Conservation (phyloP, 2,329 filamentous ascomycete genomes). For the Cercospora sesami region DNA sequence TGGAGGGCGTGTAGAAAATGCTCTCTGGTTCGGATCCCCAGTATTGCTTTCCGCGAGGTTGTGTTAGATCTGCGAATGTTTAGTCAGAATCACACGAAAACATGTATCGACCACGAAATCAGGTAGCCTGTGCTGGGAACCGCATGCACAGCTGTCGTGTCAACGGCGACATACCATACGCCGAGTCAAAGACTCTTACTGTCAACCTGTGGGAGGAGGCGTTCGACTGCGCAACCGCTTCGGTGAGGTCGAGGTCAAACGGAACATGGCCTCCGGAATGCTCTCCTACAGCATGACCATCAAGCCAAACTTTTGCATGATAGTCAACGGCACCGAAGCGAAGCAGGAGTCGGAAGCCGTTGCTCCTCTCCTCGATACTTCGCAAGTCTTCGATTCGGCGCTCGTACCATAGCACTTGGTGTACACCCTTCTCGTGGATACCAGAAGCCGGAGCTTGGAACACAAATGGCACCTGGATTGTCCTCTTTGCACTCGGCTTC, state of each 20-base stretch:
- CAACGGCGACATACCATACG: constrained; percentile 41
- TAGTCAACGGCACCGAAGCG: constrained; percentile 65
- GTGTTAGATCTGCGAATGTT: constrained; percentile 53
- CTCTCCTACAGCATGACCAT: constrained; percentile 54
- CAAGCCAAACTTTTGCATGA: constrained; percentile 58
- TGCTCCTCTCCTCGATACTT: constrained; percentile 24
- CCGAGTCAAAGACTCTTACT: constrained; percentile 63
- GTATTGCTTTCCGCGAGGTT: constrained; percentile 68
- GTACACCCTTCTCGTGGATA: constrained; percentile 61
- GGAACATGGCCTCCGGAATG: constrained; percentile 63
- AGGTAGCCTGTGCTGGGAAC: background rate
- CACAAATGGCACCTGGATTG: constrained; percentile 64
- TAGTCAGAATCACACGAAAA: background rate
- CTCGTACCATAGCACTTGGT: constrained; percentile 70
- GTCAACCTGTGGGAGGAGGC: constrained; percentile 47
- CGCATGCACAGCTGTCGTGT: background rate
- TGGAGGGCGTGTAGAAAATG: constrained; percentile 72
- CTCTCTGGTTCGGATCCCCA: constrained; percentile 59
- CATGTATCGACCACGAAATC: background rate
- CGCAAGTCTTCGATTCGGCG: constrained; percentile 37
- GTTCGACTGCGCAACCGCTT: constrained; percentile 30
- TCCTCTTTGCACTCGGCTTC: constrained; percentile 48
- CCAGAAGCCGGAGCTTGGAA: constrained; percentile 66
- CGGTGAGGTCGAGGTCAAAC: constrained; percentile 58
- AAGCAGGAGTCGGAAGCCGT: constrained; percentile 50